Percentiles rank a stretch among this genome's conserved stretches.
Evolutionary conservation across 345 rosid genomes (phyloP).

Genomic region (Citrus mangshanensis): DNA sequence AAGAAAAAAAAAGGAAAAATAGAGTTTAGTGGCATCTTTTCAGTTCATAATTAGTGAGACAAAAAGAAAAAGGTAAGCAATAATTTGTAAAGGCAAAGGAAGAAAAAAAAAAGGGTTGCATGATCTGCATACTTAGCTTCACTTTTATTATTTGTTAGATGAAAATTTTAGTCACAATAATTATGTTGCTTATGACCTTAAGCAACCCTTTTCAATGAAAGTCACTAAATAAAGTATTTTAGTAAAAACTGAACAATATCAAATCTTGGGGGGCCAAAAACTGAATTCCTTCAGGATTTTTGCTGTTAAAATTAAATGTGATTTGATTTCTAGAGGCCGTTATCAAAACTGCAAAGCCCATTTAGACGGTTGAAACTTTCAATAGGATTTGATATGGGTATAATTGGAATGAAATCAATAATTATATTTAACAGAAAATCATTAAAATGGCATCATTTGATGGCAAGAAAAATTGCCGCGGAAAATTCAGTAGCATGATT

Average conservation of each 20-base stretch:
- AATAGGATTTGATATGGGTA: too few species aligned
- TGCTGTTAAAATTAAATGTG: background rate
- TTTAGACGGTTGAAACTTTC: too few species aligned
- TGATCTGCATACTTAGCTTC: conserved; percentile 3
- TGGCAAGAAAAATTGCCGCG: background rate
- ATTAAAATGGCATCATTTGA: background rate
- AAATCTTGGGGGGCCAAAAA: background rate
- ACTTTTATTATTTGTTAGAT: conserved; percentile 8
- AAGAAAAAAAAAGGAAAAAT: background rate
- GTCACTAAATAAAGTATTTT: background rate
- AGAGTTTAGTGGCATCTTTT: background rate
- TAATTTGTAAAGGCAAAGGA: background rate
- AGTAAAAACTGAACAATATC: background rate
- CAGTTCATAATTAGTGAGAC: background rate
- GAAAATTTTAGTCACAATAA: conserved; percentile 7
- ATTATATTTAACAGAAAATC: background rate
- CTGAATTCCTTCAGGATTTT: background rate
- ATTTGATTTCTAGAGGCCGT: too few species aligned
- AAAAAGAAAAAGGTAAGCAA: conserved; percentile 8
- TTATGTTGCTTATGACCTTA: background rate
- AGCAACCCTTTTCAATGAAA: background rate
- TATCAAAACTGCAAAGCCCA: too few species aligned
- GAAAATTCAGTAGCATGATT: background rate
- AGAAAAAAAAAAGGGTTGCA: conserved; percentile 12
- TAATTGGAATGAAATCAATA: too few species aligned